Percentiles rank a stretch among this genome's conserved stretches.
Evolutionary conservation across 805 yeast genomes (phyloP).

Genomic region (Lipomyces yamanashiensis): DNA sequence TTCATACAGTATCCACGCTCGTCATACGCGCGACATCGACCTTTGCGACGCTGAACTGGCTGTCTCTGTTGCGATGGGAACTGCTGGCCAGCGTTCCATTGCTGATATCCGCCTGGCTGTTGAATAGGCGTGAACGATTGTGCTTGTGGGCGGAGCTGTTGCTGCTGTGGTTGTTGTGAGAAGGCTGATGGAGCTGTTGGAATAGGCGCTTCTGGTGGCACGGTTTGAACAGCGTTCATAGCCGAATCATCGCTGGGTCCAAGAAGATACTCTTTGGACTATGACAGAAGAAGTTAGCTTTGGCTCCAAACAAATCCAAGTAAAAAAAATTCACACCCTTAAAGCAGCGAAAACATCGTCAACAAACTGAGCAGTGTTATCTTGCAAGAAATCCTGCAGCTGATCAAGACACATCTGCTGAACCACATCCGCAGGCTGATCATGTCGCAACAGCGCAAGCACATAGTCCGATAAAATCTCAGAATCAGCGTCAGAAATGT

Average conservation of each 20-base stretch:
- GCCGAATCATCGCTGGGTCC: neutral
- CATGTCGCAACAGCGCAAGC: constrained; percentile 50
- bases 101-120: constrained; percentile 5
- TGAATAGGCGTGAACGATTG: neutral
- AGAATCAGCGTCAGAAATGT: constrained; percentile 49
- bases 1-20: constrained; percentile 34
- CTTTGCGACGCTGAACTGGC: constrained; percentile 9
- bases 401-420: constrained; percentile 45
- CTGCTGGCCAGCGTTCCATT: neutral
- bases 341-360: constrained; percentile 45
- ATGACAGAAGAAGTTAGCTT: neutral
- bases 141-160: neutral
- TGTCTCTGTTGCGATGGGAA: constrained; percentile 1
- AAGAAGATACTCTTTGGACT: constrained; percentile 6
- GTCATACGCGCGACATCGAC: constrained; percentile 32
- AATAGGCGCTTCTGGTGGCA: neutral
- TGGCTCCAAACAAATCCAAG: neutral
- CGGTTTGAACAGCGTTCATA: constrained; percentile 4
- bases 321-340: constrained; percentile 23
- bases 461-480: constrained; percentile 53
- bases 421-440: constrained; percentile 46
- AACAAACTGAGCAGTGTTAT: constrained; percentile 42
- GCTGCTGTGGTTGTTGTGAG: constrained; percentile 12
- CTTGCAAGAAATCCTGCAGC: constrained; percentile 50
- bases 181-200: constrained; percentile 8